Conservation (phyloP, 441 rosid species). For the Adansonia rubrostipa region DNA sequence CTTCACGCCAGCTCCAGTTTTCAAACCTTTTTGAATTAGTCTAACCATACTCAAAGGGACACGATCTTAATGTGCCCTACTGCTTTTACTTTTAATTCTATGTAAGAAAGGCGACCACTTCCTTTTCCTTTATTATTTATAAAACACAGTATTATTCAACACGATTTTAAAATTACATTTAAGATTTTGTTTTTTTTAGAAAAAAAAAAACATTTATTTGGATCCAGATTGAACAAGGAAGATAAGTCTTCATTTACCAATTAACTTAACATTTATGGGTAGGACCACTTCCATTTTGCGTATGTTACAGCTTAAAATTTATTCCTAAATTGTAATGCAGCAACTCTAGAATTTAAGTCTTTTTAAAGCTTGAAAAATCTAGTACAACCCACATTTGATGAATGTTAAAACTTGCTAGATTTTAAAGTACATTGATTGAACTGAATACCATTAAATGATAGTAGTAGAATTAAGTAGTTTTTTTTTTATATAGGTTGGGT, state of each 20-base stretch:
- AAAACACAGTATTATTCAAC: too few relatives aligned
- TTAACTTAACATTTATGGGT: too few relatives aligned
- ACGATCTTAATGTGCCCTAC: conserved; percentile 1
- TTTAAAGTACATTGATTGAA: not conserved
- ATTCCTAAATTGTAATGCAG: too few relatives aligned
- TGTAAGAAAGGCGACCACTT: not conserved
- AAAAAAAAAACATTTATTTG: too few relatives aligned
- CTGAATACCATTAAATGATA: not conserved
- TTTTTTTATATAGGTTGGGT: not conserved
- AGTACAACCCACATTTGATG: not conserved
- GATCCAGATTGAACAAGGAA: too few relatives aligned
- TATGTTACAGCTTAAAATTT: not conserved
- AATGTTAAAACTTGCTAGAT: not conserved
- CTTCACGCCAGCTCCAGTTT: not conserved
- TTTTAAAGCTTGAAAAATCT: not conserved
- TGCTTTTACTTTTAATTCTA: not conserved
- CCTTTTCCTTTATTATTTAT: not conserved
- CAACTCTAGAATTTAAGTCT: not conserved
- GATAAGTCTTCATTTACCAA: too few relatives aligned
- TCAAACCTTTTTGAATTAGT: not conserved
- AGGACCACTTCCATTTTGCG: too few relatives aligned
- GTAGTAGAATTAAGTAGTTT: too few relatives aligned
- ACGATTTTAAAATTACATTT: too few relatives aligned
- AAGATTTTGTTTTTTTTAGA: too few relatives aligned
- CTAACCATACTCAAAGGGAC: not conserved